Evolutionary conservation across 73 alveolate species (phyloP).

Genomic region (Symbiodinium pilosum): DNA sequence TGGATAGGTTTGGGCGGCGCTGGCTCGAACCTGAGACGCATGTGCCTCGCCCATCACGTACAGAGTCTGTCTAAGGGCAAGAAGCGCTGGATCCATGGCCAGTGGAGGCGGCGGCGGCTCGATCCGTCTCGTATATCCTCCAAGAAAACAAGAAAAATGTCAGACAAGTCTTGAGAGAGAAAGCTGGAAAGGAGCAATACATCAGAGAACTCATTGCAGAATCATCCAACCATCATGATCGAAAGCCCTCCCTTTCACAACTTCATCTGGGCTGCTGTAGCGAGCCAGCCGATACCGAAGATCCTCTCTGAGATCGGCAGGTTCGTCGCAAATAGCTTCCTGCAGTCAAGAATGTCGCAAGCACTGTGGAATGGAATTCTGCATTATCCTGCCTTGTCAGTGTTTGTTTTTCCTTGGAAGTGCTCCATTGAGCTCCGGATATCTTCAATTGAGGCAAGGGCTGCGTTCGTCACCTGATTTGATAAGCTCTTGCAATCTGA

Average conservation of each 20-base stretch:
- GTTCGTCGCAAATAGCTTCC: background rate
- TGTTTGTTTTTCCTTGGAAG: conserved; percentile 29
- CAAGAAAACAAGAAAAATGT: too few relatives aligned
- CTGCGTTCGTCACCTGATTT: conserved; percentile 45
- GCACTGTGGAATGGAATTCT: too few relatives aligned
- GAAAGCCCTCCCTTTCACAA: too few relatives aligned
- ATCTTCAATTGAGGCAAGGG: conserved; percentile 61
- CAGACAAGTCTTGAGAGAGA: too few relatives aligned
- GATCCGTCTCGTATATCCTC: conserved; percentile 57
- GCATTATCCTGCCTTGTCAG: background rate
- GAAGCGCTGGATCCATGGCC: conserved; percentile 74
- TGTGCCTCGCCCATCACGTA: background rate
- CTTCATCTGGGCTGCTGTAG: background rate
- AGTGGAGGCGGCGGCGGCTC: conserved; percentile 85
- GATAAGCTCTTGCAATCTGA: too few relatives aligned
- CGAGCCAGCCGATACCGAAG: conserved; percentile 3
- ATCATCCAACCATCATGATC: too few relatives aligned
- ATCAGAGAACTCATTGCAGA: too few relatives aligned
- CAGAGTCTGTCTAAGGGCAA: background rate
- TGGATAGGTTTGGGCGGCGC: conserved; percentile 65
- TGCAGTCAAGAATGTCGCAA: background rate
- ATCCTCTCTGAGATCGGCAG: background rate
- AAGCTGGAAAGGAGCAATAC: too few relatives aligned
- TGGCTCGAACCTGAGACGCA: conserved; percentile 46
- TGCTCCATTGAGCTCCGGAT: conserved; percentile 63